Percentiles rank a stretch among this genome's conserved stretches.
These are phyloP conservation scores for Lipomyces sp. DNA, from an alignment of 805 yeast genomes.

Conservation along the genomic window DNA sequence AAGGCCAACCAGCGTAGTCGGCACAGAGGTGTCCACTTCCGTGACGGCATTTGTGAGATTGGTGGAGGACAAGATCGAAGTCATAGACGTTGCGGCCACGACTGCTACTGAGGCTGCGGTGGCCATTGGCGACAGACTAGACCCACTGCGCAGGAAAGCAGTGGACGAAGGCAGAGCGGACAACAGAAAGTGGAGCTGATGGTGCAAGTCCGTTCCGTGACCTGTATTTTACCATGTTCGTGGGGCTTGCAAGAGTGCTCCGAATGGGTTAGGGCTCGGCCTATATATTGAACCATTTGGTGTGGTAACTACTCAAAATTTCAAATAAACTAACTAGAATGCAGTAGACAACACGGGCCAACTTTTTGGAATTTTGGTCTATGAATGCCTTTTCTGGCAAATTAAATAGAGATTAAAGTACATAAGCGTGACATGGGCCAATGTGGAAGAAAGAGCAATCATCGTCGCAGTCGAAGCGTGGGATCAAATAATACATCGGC, in stretches of 20 bases:
- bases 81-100: neutral
- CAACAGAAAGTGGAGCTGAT: neutral
- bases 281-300: too few species aligned
- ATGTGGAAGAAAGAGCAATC: neutral
- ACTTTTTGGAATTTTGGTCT: neutral
- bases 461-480: neutral
- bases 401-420: neutral
- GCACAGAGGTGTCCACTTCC: neutral
- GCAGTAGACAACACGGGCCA: too few species aligned
- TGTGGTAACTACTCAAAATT: too few species aligned
- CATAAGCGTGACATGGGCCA: neutral
- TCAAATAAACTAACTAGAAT: neutral
- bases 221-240: too few species aligned
- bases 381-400: neutral
- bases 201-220: neutral
- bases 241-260: too few species aligned
- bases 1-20: conserved; percentile 6
- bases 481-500: neutral
- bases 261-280: neutral
- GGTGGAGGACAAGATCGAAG: neutral
- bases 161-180: neutral
- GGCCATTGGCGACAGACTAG: conserved; percentile 6
- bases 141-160: neutral
- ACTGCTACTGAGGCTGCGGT: conserved; percentile 2
- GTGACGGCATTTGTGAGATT: neutral